Conservation (phyloP, 2,329 filamentous ascomycete genomes). For the Penicillium sp. region DNA sequence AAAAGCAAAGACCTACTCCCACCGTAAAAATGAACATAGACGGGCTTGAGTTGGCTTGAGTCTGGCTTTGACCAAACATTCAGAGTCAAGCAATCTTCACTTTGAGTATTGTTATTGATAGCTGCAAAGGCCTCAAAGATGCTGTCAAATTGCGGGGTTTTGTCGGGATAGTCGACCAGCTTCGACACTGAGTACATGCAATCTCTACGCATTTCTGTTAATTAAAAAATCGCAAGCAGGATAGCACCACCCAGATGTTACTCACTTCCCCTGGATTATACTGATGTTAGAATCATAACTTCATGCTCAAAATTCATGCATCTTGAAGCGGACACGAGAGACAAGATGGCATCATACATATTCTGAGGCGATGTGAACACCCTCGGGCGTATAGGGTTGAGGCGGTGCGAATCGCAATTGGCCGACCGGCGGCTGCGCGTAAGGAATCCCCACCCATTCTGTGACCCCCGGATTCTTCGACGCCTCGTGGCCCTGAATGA, state of each 20-base stretch:
- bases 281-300: not conserved
- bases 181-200: slow-evolving; percentile 3
- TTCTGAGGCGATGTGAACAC: not conserved
- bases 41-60: slow-evolving; percentile 29
- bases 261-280: not conserved
- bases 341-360: not conserved
- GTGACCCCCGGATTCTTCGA: slow-evolving; percentile 13
- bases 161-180: slow-evolving; percentile 19
- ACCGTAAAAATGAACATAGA: slow-evolving; percentile 44
- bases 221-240: not conserved
- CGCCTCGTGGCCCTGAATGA: slow-evolving; percentile 21
- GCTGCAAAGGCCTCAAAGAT: slow-evolving; percentile 26
- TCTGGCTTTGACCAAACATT: slow-evolving; percentile 32
- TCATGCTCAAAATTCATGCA: too few species aligned
- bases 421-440: slow-evolving; percentile 25
- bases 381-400: slow-evolving; percentile 8
- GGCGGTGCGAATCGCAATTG: slow-evolving; percentile 28
- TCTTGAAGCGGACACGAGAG: not conserved
- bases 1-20: slow-evolving; percentile 22
- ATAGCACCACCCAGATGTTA: not conserved
- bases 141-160: slow-evolving; percentile 19
- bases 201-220: not conserved
- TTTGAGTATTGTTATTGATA: slow-evolving; percentile 28
- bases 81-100: slow-evolving; percentile 36
- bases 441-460: slow-evolving; percentile 30